Base-by-base conservation (phyloP, 345 rosid species). In the Eucalyptus tenuipes region DNA sequence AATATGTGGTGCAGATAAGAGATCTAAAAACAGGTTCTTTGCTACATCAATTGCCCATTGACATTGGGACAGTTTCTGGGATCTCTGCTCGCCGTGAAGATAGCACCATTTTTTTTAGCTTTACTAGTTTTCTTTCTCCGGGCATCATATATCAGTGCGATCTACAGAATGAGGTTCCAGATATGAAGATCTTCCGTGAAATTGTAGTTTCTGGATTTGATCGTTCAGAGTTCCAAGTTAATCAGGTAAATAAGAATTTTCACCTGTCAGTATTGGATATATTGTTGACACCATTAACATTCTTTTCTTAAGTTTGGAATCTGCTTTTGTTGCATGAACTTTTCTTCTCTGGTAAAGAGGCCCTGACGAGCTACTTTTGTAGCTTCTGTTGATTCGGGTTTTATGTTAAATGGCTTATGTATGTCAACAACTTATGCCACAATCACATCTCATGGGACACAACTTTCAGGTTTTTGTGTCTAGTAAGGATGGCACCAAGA, bases 111-210 rank as follows among this genome's bases (percentile, higher is more conserved):
- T 97, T 98, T 90, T 22, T 98, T 88, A 91, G 90, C 88, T 98
- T 98, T 90, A 94, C 96, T 64, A 95, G 98, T 92, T 98, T 98
- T 92, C 97, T 98, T 87, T 93, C 96, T 27, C 99, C 99, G 10
- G 96, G 98, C 13, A 95, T 96, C 48, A 95, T 97, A 86, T 97
- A 98, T 86, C 95, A 94, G 85, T 96, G 97, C 90, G 89, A 96
- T 93, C 92, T 98, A 87, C 91, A 89, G 85, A 79, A 52, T 33
- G 92, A 89, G 89, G 89, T 81, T 90, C 98, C 98, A 17, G 93
- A 93, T 24, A 89, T 97, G 96, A 94, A 92, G 90, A 93, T 95
- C 89, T 95, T 98, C 86, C 97, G 98, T 89, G 99, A 97, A 90
- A 95, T 92, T 86, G 71, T 17, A 88, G 95, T 98, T 47, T 94